These are phyloP conservation scores for Omphalotus olearius DNA, from an alignment of 1,284 basidiomycete species.

Conservation along the genomic window DNA sequence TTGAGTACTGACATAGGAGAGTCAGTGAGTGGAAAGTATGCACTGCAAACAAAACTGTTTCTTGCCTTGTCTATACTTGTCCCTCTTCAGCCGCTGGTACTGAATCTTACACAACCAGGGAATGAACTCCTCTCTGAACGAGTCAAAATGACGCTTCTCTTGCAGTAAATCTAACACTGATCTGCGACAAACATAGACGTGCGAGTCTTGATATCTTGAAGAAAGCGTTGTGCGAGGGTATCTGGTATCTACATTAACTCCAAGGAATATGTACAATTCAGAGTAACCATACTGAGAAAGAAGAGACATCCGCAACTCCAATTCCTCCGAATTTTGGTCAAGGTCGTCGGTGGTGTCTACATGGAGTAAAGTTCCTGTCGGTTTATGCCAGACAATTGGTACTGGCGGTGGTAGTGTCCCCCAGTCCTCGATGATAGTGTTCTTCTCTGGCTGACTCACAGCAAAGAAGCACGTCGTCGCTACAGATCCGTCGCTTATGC, in stretches of 20 bases:
- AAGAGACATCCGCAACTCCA: conserved; percentile 71
- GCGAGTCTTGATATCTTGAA: conserved; percentile 75
- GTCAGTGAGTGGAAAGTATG: background rate
- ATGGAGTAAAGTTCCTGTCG: conserved; percentile 65
- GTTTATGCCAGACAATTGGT: conserved; percentile 64
- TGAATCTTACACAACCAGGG: conserved; percentile 88
- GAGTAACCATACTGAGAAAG: conserved; percentile 48
- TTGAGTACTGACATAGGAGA: conserved; percentile 32
- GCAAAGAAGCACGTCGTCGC: conserved; percentile 81
- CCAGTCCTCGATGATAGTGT: conserved; percentile 61
- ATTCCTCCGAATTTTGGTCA: conserved; percentile 66
- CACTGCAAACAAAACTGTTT: conserved; percentile 1
- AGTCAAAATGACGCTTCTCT: conserved; percentile 67
- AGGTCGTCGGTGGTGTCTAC: conserved; percentile 63
- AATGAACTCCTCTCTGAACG: conserved; percentile 81
- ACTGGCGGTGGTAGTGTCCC: conserved; percentile 36
- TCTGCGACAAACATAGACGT: conserved; percentile 84
- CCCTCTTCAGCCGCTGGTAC: conserved; percentile 58
- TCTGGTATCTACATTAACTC: conserved; percentile 32
- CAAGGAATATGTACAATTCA: conserved; percentile 8
- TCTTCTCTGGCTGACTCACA: conserved; percentile 48
- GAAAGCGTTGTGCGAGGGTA: conserved; percentile 75
- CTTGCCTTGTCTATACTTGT: conserved; percentile 55
- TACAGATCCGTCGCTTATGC: conserved; percentile 60
- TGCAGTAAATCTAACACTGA: conserved; percentile 72